phyloP scores from a whole-genome alignment of 2,329 filamentous ascomycete genomes.

The Aspergillus awamori region DNA sequence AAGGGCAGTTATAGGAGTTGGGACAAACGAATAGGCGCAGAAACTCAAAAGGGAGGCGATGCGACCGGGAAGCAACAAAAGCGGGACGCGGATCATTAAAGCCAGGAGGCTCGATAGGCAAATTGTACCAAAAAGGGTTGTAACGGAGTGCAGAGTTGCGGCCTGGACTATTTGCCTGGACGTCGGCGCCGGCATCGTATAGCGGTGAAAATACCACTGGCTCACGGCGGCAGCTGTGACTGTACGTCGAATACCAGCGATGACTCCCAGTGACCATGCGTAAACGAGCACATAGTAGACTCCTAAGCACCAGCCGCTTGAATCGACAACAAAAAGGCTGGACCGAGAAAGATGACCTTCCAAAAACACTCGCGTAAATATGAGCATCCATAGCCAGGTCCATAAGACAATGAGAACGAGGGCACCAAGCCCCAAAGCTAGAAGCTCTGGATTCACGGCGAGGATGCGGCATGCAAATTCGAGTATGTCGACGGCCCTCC shows the following conservation, averaged over 20 bases:
- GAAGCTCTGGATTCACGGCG: conserved; percentile 77
- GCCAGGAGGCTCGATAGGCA: conserved; percentile 83
- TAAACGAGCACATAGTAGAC: conserved; percentile 90
- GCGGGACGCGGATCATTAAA: conserved; percentile 78
- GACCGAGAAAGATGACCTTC: conserved; percentile 74
- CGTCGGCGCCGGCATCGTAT: conserved; percentile 74
- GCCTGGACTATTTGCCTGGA: conserved; percentile 81
- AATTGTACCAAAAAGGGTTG: conserved; percentile 88
- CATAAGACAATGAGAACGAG: conserved; percentile 77
- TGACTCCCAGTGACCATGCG: conserved; percentile 87
- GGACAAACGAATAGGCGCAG: conserved; percentile 77
- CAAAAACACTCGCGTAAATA: conserved; percentile 95
- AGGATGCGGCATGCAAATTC: conserved; percentile 91
- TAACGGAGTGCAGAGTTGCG: conserved; percentile 77
- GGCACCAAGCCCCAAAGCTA: conserved; percentile 79
- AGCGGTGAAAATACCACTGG: conserved; percentile 98
- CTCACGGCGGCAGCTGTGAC: conserved; percentile 94
- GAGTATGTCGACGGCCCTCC: conserved; percentile 82
- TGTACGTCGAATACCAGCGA: conserved; percentile 84
- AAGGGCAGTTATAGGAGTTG: conserved; percentile 79
- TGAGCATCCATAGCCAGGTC: conserved; percentile 95
- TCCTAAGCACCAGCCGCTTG: conserved; percentile 94
- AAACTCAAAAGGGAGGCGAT: conserved; percentile 70
- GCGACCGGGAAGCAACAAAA: conserved; percentile 79
- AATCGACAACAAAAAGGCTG: conserved; percentile 75